Conservation (phyloP, 257 asterid genomes). For the Jaltomata sinuosa region DNA sequence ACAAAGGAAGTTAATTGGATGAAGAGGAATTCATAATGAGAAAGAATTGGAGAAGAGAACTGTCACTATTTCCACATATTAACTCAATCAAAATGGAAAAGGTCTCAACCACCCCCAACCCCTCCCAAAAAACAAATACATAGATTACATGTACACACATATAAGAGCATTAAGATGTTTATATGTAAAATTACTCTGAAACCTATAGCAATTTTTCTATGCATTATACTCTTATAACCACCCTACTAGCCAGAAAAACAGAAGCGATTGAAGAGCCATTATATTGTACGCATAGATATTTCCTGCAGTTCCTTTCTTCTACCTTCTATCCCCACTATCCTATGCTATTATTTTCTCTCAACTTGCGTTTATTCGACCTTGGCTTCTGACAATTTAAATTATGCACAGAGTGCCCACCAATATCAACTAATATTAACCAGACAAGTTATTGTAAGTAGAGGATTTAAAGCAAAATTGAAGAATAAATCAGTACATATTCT, state of each 20-base stretch:
- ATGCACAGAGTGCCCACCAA: neutral
- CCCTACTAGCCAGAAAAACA: neutral
- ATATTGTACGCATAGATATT: neutral
- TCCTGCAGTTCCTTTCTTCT: neutral
- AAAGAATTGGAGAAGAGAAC: neutral
- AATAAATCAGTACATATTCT: neutral
- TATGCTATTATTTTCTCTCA: neutral
- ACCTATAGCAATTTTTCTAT: neutral
- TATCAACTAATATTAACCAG: neutral
- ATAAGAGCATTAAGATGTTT: neutral
- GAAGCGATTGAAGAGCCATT: neutral
- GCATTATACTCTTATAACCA: neutral
- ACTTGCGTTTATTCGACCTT: neutral
- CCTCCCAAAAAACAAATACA: neutral
- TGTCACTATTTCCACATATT: neutral
- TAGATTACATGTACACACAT: neutral
- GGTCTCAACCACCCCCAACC: neutral
- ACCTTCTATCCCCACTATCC: neutral
- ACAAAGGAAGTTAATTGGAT: constrained; percentile 29
- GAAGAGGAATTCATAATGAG: constrained; percentile 4
- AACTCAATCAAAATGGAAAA: neutral
- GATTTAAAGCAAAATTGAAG: neutral
- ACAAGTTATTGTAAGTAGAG: neutral
- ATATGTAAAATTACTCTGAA: neutral
- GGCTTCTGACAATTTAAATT: neutral